These are phyloP conservation scores for Favolaschia claudopus DNA, from an alignment of 768 basidiomycete genomes.

Conservation along the genomic window DNA sequence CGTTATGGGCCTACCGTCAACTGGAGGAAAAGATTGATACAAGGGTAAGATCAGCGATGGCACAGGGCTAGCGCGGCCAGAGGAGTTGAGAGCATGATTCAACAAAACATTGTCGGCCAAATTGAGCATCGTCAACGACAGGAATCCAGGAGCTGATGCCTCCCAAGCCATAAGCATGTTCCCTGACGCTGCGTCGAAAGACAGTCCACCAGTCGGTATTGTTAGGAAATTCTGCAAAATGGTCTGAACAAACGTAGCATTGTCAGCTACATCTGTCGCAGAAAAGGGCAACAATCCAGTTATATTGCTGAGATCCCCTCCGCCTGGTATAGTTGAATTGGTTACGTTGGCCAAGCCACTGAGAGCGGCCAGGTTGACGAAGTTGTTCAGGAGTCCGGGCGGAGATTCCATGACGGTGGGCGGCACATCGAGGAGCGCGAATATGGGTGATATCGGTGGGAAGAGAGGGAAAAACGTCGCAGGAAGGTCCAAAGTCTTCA, in stretches of 20 bases:
- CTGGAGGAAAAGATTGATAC: slow-evolving; percentile 64
- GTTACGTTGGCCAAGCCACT: slow-evolving; percentile 39
- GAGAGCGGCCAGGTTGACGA: slow-evolving; percentile 49
- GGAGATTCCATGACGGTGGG: slow-evolving; percentile 60
- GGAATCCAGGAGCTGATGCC: slow-evolving; percentile 63
- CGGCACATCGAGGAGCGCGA: slow-evolving; percentile 36
- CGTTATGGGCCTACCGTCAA: slow-evolving; percentile 37
- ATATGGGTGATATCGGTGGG: slow-evolving; percentile 56
- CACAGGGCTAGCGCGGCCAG: slow-evolving; percentile 43
- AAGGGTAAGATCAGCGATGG: slow-evolving; percentile 65
- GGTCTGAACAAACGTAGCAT: slow-evolving; percentile 63
- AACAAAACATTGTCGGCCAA: slow-evolving; percentile 72
- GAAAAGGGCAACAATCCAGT: slow-evolving; percentile 38
- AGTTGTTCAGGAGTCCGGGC: slow-evolving; percentile 53
- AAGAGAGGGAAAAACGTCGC: slow-evolving; percentile 57
- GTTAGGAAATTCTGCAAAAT: slow-evolving; percentile 61
- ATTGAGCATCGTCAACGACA: slow-evolving; percentile 70
- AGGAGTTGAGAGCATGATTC: slow-evolving; percentile 64
- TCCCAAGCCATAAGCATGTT: slow-evolving; percentile 76
- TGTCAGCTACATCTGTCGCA: slow-evolving; percentile 56
- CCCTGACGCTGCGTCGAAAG: slow-evolving; percentile 58
- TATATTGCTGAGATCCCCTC: slow-evolving; percentile 54
- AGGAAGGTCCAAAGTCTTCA: slow-evolving; percentile 39
- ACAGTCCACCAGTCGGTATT: slow-evolving; percentile 73
- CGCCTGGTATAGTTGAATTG: slow-evolving; percentile 20